A percentile compares a stretch with the other conserved stretches of the same genome.
These are phyloP conservation scores for Parathielavia appendiculata DNA, from an alignment of 495 filamentous ascomycete species.

Conservation along the genomic window DNA sequence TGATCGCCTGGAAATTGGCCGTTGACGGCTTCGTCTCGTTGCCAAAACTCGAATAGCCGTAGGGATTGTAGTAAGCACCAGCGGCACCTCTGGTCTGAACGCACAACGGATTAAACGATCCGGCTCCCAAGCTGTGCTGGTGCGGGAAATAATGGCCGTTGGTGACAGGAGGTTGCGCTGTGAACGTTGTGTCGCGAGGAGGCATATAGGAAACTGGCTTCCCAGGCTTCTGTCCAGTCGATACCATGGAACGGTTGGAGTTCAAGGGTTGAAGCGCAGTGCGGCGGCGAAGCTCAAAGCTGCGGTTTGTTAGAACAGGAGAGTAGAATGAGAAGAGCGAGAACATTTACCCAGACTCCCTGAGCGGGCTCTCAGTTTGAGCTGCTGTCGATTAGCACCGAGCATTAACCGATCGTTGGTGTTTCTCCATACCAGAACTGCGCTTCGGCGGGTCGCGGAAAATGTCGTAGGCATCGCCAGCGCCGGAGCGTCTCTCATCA, in stretches of 20 bases:
- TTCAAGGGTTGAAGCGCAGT: slow-evolving; percentile 24
- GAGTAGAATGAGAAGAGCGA: neutral
- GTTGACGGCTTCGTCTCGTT: slow-evolving; percentile 30
- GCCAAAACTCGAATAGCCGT: slow-evolving; percentile 29
- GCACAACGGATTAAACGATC: slow-evolving; percentile 43
- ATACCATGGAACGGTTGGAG: slow-evolving; percentile 19
- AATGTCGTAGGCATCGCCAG: slow-evolving; percentile 28
- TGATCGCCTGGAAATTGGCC: slow-evolving; percentile 24
- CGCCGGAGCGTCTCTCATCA: slow-evolving; percentile 14
- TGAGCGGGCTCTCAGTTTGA: slow-evolving; percentile 27
- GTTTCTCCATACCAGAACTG: slow-evolving; percentile 26
- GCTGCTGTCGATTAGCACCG: slow-evolving; percentile 17
- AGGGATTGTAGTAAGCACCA: slow-evolving; percentile 31
- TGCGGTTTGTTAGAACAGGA: slow-evolving; percentile 10
- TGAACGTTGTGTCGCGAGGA: slow-evolving; percentile 18
- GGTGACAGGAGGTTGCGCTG: slow-evolving; percentile 19
- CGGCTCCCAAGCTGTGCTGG: slow-evolving; percentile 29
- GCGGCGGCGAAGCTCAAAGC: slow-evolving; percentile 25
- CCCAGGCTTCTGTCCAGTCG: slow-evolving; percentile 13
- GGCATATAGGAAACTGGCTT: slow-evolving; percentile 21
- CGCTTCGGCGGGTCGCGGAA: slow-evolving; percentile 31
- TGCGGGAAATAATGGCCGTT: slow-evolving; percentile 32
- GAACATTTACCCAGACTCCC: slow-evolving; percentile 28
- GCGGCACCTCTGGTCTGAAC: slow-evolving; percentile 31
- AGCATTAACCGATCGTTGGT: neutral